Percentiles rank a stretch among this genome's conserved stretches.
Evolutionary conservation across 2,329 filamentous ascomycete species (phyloP).

Genomic region (Botrytis squamosa): DNA sequence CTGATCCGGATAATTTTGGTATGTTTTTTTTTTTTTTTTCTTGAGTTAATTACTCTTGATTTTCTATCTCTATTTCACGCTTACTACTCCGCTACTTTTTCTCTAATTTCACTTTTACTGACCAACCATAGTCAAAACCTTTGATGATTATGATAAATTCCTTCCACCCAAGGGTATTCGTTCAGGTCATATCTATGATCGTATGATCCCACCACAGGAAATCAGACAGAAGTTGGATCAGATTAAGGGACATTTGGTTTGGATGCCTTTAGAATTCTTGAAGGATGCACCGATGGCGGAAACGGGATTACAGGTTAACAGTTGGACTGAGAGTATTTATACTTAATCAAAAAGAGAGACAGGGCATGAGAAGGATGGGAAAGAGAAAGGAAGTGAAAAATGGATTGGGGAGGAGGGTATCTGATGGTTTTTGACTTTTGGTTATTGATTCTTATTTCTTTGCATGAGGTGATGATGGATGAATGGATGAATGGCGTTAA

Average conservation of each 20-base stretch:
- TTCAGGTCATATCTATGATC: conserved; percentile 83
- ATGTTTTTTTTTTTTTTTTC: conserved; percentile 36
- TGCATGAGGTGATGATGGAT: background rate
- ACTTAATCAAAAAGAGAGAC: conserved; percentile 47
- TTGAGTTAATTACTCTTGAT: background rate
- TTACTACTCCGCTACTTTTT: no score
- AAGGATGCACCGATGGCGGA: conserved; percentile 86
- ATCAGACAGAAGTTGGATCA: conserved; percentile 73
- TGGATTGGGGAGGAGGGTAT: background rate
- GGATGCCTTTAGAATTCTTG: conserved; percentile 91
- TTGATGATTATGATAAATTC: conserved; percentile 85
- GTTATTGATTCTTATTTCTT: background rate
- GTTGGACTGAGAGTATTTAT: conserved; percentile 83
- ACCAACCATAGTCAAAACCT: conserved; percentile 66
- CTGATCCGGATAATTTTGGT: conserved; percentile 85
- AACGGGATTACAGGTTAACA: conserved; percentile 71
- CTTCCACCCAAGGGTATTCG: conserved; percentile 68
- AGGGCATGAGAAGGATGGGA: background rate
- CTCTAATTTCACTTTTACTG: background rate
- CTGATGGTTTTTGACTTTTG: background rate
- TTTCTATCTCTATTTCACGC: background rate
- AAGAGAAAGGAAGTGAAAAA: background rate
- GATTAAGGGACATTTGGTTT: conserved; percentile 86
- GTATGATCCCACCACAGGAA: conserved; percentile 69
- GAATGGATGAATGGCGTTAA: background rate